Conservation (phyloP, 306 rosid genomes). For the Psophocarpus tetragonolobus region DNA sequence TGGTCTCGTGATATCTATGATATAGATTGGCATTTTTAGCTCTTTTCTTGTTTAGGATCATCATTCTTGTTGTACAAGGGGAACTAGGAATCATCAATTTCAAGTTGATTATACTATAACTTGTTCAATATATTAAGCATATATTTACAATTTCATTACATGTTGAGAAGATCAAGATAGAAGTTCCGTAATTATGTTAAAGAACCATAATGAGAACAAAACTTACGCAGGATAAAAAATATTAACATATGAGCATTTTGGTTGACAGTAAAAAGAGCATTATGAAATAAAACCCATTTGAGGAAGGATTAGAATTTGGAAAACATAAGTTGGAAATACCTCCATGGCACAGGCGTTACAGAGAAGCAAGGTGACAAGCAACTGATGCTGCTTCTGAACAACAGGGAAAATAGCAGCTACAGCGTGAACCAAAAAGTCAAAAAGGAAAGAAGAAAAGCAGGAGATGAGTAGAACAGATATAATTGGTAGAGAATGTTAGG, state of each 20-base stretch:
- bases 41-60: neutral
- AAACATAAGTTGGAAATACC: conserved; percentile 44
- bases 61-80: neutral
- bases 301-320: neutral
- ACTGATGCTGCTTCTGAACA: conserved; percentile 85
- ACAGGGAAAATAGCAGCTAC: conserved; percentile 76
- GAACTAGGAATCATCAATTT: neutral
- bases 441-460: neutral
- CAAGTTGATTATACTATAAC: neutral
- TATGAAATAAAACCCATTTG: neutral
- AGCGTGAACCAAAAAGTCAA: neutral
- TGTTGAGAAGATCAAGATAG: neutral
- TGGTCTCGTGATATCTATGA: neutral
- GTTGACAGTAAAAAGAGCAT: neutral
- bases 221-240: neutral
- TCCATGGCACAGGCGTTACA: conserved; percentile 96
- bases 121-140: neutral
- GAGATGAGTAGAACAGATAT: neutral
- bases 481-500: neutral
- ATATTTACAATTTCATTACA: neutral
- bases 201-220: neutral
- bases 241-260: neutral
- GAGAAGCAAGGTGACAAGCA: conserved; percentile 81
- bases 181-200: neutral
- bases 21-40: conserved; percentile 3